Percentiles rank a stretch among this genome's conserved stretches.
Evolutionary conservation across 1,284 basidiomycete species (phyloP).

Genomic region (Chalciporus sp.): DNA sequence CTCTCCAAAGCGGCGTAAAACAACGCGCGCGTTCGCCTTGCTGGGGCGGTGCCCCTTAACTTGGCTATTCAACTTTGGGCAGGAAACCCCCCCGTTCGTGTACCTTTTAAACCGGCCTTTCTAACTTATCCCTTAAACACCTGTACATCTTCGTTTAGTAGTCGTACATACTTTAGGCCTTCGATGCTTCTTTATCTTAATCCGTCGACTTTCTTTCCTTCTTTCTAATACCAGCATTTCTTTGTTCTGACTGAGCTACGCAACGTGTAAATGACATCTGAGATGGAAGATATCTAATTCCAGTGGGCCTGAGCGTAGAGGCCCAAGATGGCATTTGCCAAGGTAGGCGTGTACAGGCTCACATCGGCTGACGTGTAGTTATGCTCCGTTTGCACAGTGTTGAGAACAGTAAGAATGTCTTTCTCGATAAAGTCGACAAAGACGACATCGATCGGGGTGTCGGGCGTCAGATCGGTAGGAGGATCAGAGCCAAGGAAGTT

Average conservation of each 20-base stretch:
- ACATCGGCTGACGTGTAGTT: slow-evolving; percentile 57
- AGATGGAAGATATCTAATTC: slow-evolving; percentile 45
- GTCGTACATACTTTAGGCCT: neutral
- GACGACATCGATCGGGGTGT: slow-evolving; percentile 64
- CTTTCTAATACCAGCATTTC: no score
- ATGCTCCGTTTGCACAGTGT: slow-evolving; percentile 51
- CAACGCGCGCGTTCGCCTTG: neutral
- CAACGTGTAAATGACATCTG: no score
- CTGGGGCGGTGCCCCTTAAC: neutral
- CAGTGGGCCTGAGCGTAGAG: slow-evolving; percentile 61
- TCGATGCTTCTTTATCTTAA: slow-evolving; percentile 2
- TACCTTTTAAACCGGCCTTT: neutral
- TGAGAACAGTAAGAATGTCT: slow-evolving; percentile 56
- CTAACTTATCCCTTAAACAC: slow-evolving; percentile 17
- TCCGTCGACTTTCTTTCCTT: neutral
- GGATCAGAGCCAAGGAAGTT: slow-evolving; percentile 61
- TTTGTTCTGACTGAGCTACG: no score
- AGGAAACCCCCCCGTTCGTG: neutral
- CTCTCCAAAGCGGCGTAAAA: neutral
- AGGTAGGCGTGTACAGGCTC: slow-evolving; percentile 49
- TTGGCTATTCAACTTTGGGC: neutral
- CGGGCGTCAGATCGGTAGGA: slow-evolving; percentile 47
- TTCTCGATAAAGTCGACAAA: slow-evolving; percentile 68
- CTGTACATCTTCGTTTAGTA: neutral
- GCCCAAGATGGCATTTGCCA: slow-evolving; percentile 55